Base-by-base conservation (phyloP, 768 basidiomycete species). In the Fistulinella prunicolor region DNA sequence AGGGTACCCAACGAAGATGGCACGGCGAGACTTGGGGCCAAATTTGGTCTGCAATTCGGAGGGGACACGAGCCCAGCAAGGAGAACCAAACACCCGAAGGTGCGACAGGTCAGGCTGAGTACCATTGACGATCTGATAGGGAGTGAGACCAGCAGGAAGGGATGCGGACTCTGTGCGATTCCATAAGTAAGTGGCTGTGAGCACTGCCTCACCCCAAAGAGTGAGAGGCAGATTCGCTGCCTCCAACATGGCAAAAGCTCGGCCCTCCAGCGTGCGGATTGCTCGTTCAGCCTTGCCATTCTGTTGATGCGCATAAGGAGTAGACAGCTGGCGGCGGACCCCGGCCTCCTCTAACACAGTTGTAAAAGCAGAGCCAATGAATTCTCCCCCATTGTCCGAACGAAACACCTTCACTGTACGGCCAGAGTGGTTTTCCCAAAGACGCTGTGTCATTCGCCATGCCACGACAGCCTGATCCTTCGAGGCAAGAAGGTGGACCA, bases 231-330 rank as follows among this genome's bases (percentile, higher is more conserved):
- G 50, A 10, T 41, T 36, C 1, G 53, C 53, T 1, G 54, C 62
- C 5, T 61, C 63, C 4, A 70, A 43, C 4, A 69, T 43, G 0
- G 60, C 42, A 13, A 56, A 55, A 3, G 53, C 55, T 4, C 51
- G 46, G 14, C 64, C 64, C 21, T 64, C 53, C 1, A 70, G 49
- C 0, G 62, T 68, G 0, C 59, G 41, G 10, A 70, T 61, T 34
- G 55, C 63, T 0, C 59, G 39, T 39, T 72, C 64, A 2, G 52
- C 58, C 30, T 61, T 64, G 0, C 68, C 60, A 50, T 70, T 70
- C 49, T 70, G 67, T 3, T 58, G 55, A 34, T 70, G 66, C 1
- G 65, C 58, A 53, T 70, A 68, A 0, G 68, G 62, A 0, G 53
- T 58, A 5, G 64, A 57, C 0, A 53, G 12, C 35, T 68, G 63